A percentile compares a stretch with the other conserved stretches of the same genome.
phyloP scores from a whole-genome alignment of 805 yeast genomes.

The Saturnispora mendoncae region DNA sequence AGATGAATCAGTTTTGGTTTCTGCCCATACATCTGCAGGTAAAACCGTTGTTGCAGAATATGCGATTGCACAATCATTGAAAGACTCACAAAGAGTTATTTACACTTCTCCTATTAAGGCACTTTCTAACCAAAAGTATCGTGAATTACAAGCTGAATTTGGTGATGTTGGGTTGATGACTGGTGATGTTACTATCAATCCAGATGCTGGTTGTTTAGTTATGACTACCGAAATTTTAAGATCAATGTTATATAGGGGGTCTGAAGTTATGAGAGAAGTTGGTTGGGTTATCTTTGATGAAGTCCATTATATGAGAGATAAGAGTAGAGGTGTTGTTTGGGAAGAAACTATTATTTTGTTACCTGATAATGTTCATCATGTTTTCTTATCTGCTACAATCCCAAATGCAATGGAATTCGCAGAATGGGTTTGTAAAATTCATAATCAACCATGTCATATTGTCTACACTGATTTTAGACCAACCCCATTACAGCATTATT shows the following conservation, averaged over 20 bases:
- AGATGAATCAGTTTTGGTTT: constrained; percentile 87
- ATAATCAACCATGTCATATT: constrained; percentile 94
- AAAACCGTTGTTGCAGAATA: constrained; percentile 96
- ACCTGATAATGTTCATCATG: constrained; percentile 91
- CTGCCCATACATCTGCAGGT: constrained; percentile 98
- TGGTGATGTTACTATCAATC: constrained; percentile 96
- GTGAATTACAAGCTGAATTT: constrained; percentile 42
- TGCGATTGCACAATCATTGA: constrained; percentile 90
- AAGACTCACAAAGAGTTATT: constrained; percentile 87
- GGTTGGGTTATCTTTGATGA: constrained; percentile 97
- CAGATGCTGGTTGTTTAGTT: constrained; percentile 90
- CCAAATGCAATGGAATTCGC: constrained; percentile 99
- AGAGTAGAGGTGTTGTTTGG: constrained; percentile 98
- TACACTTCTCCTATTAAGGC: constrained; percentile 95
- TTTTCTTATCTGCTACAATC: constrained; percentile 86
- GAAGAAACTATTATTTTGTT: constrained; percentile 97
- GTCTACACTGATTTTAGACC: constrained; percentile 99
- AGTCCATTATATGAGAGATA: constrained; percentile 95
- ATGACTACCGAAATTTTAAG: constrained; percentile 97
- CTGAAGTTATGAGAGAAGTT: constrained; percentile 91
- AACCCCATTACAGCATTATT: constrained; percentile 93
- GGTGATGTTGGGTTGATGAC: constrained; percentile 86
- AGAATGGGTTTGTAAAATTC: constrained; percentile 95
- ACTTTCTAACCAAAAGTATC: constrained; percentile 79
- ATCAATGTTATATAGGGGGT: constrained; percentile 93